Evolutionary conservation across 106 monocot species (phyloP).

Genomic region (Acorus calamus): DNA sequence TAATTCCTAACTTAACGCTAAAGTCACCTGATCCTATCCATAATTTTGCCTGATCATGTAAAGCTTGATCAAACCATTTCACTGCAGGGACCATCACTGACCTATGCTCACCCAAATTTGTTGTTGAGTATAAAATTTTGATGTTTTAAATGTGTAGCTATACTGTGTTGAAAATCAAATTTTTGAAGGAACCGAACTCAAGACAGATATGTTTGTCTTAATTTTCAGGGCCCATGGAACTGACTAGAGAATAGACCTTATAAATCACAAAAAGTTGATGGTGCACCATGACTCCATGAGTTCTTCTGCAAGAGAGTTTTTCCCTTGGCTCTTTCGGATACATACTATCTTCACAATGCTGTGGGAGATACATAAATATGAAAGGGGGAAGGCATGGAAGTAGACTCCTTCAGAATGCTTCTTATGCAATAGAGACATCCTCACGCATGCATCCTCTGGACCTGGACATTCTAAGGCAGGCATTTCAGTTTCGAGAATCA

Average conservation of each 20-base stretch:
- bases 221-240: constrained; percentile 78
- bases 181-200: background rate
- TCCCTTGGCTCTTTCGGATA: constrained; percentile 77
- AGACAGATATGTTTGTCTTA: constrained; percentile 5
- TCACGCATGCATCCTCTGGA: constrained; percentile 71
- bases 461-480: constrained; percentile 61
- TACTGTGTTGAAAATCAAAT: background rate
- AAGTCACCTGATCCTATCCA: too few species aligned
- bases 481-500: constrained; percentile 83
- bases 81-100: too few species aligned
- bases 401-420: constrained; percentile 56
- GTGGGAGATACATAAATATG: constrained; percentile 93
- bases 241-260: constrained; percentile 82
- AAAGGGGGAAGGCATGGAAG: constrained; percentile 90
- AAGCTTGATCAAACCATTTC: too few species aligned
- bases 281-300: constrained; percentile 77
- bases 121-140: too few species aligned
- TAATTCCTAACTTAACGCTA: too few species aligned
- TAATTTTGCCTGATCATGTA: too few species aligned
- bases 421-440: constrained; percentile 53
- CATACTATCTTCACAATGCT: constrained; percentile 91
- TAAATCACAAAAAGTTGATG: constrained; percentile 75
- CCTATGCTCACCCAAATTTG: too few species aligned
- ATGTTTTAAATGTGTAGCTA: too few species aligned
- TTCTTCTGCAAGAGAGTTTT: constrained; percentile 83